Percentiles rank a stretch among this genome's conserved stretches.
Evolutionary conservation across 2,329 filamentous ascomycete genomes (phyloP).

Genomic region (Scytalidium sp.): DNA sequence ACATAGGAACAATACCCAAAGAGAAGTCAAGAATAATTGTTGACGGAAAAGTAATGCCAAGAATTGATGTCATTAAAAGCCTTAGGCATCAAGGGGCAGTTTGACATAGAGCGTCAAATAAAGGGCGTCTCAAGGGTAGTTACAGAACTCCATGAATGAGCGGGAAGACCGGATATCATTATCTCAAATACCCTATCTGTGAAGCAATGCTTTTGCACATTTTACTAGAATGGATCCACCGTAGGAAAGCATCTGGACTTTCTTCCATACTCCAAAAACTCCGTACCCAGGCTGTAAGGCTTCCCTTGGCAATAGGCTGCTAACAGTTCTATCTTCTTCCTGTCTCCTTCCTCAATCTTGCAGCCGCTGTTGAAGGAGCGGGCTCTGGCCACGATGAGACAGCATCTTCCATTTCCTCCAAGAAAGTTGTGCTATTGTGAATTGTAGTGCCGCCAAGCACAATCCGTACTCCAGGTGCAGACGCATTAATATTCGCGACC

Average conservation of each 20-base stretch:
- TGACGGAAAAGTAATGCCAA: no score
- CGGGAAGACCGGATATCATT: no score
- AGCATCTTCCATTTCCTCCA: constrained; percentile 89
- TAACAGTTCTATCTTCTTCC: constrained; percentile 17
- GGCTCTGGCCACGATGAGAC: constrained; percentile 81
- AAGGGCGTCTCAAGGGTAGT: no score
- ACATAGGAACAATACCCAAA: no score
- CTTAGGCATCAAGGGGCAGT: background rate
- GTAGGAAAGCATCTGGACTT: background rate
- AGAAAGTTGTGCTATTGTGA: constrained; percentile 82
- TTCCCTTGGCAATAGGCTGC: background rate
- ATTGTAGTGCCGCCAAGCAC: constrained; percentile 86
- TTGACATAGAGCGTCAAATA: no score
- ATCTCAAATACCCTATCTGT: no score
- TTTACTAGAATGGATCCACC: no score
- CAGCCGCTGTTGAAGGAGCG: constrained; percentile 29
- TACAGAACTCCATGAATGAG: no score
- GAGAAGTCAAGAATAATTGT: no score
- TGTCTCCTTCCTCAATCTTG: constrained; percentile 29
- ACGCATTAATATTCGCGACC: constrained; percentile 91
- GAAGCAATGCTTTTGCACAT: no score
- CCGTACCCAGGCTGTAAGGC: background rate
- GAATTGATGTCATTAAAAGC: background rate
- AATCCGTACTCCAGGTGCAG: constrained; percentile 81
- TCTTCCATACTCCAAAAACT: background rate